Evolutionary conservation across 179 eudicot genomes (phyloP).

Genomic region (Actinidia arguta): DNA sequence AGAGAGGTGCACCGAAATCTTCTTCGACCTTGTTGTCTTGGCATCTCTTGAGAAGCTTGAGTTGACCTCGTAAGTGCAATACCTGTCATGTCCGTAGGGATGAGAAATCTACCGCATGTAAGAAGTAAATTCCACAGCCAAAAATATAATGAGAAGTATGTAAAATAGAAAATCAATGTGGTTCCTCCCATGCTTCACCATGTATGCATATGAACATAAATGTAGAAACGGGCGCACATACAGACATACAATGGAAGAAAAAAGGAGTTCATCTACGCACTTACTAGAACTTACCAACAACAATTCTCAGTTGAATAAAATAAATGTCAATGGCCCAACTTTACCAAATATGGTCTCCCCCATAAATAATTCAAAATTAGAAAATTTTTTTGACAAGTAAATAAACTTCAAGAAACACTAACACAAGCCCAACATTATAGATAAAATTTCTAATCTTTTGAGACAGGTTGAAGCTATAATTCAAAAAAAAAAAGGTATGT

Average conservation of each 20-base stretch:
- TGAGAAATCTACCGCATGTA: conserved; percentile 15
- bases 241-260: background rate
- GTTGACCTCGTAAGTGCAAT: conserved; percentile 84
- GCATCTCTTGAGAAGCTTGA: conserved; percentile 77
- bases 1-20: conserved; percentile 63
- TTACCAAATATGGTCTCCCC: no score
- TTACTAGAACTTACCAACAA: no score
- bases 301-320: no score
- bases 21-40: conserved; percentile 73
- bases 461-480: background rate
- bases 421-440: background rate
- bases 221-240: background rate
- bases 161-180: background rate
- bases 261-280: conserved; percentile 3
- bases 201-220: background rate
- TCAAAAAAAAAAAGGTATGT: background rate
- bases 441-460: background rate
- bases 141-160: background rate
- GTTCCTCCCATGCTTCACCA: background rate
- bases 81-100: conserved; percentile 50
- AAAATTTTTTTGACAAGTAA: background rate
- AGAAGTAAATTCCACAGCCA: background rate
- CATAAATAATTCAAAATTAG: no score
- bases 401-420: background rate
- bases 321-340: no score